Conservation (phyloP, 768 basidiomycete genomes). For the Rhizopogon vinicolor region DNA sequence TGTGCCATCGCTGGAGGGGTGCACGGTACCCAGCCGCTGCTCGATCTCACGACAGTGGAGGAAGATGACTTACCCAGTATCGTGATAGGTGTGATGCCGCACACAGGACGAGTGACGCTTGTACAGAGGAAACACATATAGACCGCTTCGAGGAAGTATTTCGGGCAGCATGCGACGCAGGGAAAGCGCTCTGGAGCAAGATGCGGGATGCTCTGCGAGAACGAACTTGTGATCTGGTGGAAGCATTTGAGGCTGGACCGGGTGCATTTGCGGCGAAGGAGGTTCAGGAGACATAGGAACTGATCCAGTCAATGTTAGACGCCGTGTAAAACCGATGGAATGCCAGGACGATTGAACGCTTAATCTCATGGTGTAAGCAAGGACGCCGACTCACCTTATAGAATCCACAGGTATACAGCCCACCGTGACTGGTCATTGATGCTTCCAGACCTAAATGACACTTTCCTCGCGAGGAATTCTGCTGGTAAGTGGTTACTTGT, state of each 20-base stretch:
- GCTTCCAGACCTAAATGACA: no score
- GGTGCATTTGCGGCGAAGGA: conserved; percentile 26
- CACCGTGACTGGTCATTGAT: neutral
- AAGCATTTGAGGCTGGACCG: conserved; percentile 51
- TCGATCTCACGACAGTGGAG: conserved; percentile 87
- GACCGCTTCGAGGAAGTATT: conserved; percentile 92
- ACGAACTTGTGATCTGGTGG: conserved; percentile 58
- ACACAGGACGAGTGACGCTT: conserved; percentile 78
- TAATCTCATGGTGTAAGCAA: neutral
- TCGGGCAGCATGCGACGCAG: conserved; percentile 70
- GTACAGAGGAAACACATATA: conserved; percentile 88
- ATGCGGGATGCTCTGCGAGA: conserved; percentile 71
- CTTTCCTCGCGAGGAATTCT: no score
- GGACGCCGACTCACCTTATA: neutral
- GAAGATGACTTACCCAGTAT: conserved; percentile 88
- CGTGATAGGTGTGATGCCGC: conserved; percentile 87
- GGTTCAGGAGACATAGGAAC: conserved; percentile 12
- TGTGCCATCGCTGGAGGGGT: conserved; percentile 88
- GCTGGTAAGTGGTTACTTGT: no score
- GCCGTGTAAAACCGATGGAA: neutral
- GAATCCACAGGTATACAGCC: neutral
- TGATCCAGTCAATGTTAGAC: neutral
- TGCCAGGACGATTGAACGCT: neutral
- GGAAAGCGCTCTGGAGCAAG: conserved; percentile 72
- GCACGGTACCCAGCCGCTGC: conserved; percentile 72